A percentile compares a stretch with the other conserved stretches of the same genome.
phyloP scores from a whole-genome alignment of 805 yeast genomes.

The Starmerella vitae region DNA sequence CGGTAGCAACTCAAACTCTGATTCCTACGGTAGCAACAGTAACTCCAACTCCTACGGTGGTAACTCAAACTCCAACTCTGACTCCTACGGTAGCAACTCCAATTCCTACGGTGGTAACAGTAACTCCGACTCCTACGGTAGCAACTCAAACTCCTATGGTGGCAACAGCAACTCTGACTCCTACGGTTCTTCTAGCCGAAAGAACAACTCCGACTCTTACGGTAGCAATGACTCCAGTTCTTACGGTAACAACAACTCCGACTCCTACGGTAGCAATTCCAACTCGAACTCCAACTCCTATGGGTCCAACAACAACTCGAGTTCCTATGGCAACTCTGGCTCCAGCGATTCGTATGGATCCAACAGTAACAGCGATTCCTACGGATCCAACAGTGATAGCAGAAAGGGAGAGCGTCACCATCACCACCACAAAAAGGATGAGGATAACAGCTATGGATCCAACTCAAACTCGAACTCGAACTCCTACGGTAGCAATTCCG shows the following conservation, averaged over 20 bases:
- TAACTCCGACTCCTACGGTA: conserved; percentile 21
- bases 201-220: conserved; percentile 19
- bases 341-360: conserved; percentile 23
- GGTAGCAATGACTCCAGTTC: conserved; percentile 19
- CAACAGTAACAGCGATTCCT: conserved; percentile 26
- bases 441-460: conserved; percentile 2
- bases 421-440: not conserved
- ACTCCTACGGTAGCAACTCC: conserved; percentile 25
- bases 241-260: conserved; percentile 17
- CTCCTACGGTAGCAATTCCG: conserved; percentile 25
- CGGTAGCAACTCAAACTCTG: conserved; percentile 20
- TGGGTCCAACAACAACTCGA: conserved; percentile 16
- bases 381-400: conserved; percentile 20
- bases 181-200: conserved; percentile 13
- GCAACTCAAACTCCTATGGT: conserved; percentile 15
- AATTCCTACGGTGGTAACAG: no score
- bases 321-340: conserved; percentile 26
- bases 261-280: conserved; percentile 3
- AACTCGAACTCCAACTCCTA: conserved; percentile 17
- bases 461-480: conserved; percentile 14
- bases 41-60: no score
- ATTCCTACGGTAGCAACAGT: conserved; percentile 25
- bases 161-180: conserved; percentile 8
- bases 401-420: conserved; percentile 20
- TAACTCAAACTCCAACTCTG: no score